Evolutionary conservation across 768 basidiomycete species (phyloP).

Genomic region (Boletus barrowsii): DNA sequence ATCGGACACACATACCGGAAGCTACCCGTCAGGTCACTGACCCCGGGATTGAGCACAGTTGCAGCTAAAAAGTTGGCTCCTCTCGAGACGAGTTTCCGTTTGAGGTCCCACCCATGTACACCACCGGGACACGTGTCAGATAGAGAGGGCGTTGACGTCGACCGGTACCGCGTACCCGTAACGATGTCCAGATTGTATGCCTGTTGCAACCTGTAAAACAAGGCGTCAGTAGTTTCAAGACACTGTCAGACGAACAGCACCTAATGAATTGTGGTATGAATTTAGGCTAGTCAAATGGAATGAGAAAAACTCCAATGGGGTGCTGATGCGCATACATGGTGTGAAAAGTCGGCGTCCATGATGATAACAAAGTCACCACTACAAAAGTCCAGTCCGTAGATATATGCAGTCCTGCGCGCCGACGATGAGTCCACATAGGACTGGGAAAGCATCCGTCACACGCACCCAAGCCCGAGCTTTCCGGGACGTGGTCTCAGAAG

Average conservation of each 20-base stretch:
- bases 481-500: slow-evolving; percentile 83
- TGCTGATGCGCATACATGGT: slow-evolving; percentile 62
- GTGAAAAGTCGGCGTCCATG: slow-evolving; percentile 97
- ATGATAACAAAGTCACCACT: slow-evolving; percentile 93
- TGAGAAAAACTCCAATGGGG: background rate
- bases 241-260: slow-evolving; percentile 34
- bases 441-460: background rate
- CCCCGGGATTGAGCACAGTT: slow-evolving; percentile 79
- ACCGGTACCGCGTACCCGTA: slow-evolving; percentile 85
- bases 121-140: slow-evolving; percentile 70
- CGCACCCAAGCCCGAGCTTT: slow-evolving; percentile 86
- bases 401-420: slow-evolving; percentile 76
- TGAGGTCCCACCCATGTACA: slow-evolving; percentile 91
- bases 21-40: slow-evolving; percentile 88
- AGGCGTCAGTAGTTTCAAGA: slow-evolving; percentile 1
- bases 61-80: slow-evolving; percentile 91
- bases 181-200: slow-evolving; percentile 90
- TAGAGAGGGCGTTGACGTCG: slow-evolving; percentile 54
- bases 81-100: slow-evolving; percentile 80
- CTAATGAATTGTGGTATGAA: slow-evolving; percentile 92
- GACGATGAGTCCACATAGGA: background rate
- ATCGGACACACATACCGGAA: slow-evolving; percentile 58
- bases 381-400: slow-evolving; percentile 86
- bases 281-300: slow-evolving; percentile 62
- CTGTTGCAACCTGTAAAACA: slow-evolving; percentile 61